Percentiles rank a stretch among this genome's conserved stretches.
Evolutionary conservation across 2,329 filamentous ascomycete species (phyloP).

Genomic region (Diaporthe sp.): DNA sequence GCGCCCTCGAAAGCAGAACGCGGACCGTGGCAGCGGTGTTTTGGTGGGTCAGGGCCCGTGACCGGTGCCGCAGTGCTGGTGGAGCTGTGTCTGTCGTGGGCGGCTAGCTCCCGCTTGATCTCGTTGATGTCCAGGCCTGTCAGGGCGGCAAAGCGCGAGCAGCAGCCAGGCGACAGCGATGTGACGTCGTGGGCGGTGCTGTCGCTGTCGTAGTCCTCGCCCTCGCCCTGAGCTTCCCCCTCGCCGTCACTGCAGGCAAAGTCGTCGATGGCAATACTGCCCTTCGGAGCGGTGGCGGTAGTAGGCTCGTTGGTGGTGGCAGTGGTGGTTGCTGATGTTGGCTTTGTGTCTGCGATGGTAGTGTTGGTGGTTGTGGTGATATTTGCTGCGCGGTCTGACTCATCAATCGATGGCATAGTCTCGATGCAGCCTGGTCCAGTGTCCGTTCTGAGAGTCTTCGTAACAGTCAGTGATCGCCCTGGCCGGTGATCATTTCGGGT

Average conservation of each 20-base stretch:
- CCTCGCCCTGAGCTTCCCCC: neutral
- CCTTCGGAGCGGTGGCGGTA: neutral
- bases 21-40: constrained; percentile 38
- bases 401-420: constrained; percentile 39
- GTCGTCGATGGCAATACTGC: constrained; percentile 37
- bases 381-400: constrained; percentile 33
- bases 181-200: constrained; percentile 30
- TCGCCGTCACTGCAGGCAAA: constrained; percentile 27
- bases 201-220: neutral
- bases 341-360: neutral
- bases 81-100: neutral
- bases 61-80: neutral
- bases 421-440: constrained; percentile 9
- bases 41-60: neutral
- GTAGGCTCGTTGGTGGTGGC: neutral
- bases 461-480: neutral
- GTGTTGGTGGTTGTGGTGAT: neutral
- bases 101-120: constrained; percentile 39
- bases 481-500: neutral
- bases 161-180: constrained; percentile 39
- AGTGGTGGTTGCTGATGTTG: neutral
- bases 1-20: constrained; percentile 40
- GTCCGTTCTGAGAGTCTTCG: neutral
- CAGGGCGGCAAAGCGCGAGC: constrained; percentile 41
- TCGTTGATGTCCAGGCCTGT: constrained; percentile 38